Percentiles rank a stretch among this genome's conserved stretches.
These are phyloP conservation scores for Aspergillus piperis DNA, from an alignment of 2,329 filamentous ascomycete species.

Conservation along the genomic window DNA sequence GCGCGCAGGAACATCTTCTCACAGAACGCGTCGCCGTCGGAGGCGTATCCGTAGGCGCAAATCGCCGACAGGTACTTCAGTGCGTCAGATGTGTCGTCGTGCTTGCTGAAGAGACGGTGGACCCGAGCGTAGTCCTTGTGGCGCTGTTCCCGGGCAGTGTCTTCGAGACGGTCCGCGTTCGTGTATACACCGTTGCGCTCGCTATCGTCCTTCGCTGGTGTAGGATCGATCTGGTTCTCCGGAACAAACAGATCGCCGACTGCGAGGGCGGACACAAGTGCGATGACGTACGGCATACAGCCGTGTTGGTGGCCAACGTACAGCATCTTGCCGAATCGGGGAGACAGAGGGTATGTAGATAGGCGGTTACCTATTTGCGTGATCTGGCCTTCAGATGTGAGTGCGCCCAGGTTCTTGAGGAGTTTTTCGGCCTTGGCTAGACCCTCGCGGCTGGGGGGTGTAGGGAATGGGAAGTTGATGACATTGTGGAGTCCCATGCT, in stretches of 20 bases:
- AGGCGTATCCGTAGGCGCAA: slow-evolving; percentile 79
- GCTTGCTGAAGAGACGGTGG: slow-evolving; percentile 74
- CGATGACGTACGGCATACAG: slow-evolving; percentile 82
- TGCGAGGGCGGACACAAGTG: slow-evolving; percentile 83
- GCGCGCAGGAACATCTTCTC: slow-evolving; percentile 78
- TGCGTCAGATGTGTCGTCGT: slow-evolving; percentile 82
- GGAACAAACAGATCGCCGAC: slow-evolving; percentile 85
- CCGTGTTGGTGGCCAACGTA: slow-evolving; percentile 79
- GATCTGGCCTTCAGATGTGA: slow-evolving; percentile 70
- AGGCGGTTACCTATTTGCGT: slow-evolving; percentile 79
- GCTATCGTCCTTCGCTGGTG: slow-evolving; percentile 48
- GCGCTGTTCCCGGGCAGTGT: slow-evolving; percentile 67
- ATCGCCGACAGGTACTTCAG: slow-evolving; percentile 88
- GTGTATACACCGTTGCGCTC: slow-evolving; percentile 50
- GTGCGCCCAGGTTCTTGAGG: slow-evolving; percentile 79
- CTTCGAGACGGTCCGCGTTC: slow-evolving; percentile 69
- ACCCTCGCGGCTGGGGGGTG: slow-evolving; percentile 74
- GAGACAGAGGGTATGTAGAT: slow-evolving; percentile 85
- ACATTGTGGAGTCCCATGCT: slow-evolving; percentile 89
- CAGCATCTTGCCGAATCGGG: slow-evolving; percentile 89
- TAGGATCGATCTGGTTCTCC: slow-evolving; percentile 72
- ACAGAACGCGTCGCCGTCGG: slow-evolving; percentile 70
- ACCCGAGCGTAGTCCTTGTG: slow-evolving; percentile 68
- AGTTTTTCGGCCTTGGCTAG: slow-evolving; percentile 83
- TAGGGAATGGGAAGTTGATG: slow-evolving; percentile 94